phyloP scores from a whole-genome alignment of 23 red algal genomes.

The Pyropia yezoensis region DNA sequence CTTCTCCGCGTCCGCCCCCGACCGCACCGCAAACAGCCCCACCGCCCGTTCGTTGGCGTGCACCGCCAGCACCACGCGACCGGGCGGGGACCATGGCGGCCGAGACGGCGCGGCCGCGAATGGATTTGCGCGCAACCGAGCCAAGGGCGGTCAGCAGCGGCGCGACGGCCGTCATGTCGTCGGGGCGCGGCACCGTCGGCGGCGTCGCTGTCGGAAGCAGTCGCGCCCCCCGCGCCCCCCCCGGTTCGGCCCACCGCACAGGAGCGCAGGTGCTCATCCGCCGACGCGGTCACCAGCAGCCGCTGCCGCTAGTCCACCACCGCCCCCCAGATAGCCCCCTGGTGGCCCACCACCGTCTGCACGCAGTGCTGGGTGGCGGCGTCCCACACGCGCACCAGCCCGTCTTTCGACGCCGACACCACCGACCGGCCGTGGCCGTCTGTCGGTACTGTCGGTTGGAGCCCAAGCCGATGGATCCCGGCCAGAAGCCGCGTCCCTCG shows the following conservation, averaged over 20 bases:
- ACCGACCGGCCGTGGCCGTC: conserved; percentile 15
- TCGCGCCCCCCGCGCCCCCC: background rate
- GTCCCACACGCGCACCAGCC: conserved; percentile 47
- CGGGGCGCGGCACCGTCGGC: background rate
- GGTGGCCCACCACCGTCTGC: conserved; percentile 76
- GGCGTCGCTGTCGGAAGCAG: background rate
- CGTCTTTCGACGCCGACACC: conserved; percentile 62
- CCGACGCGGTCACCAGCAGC: conserved; percentile 48
- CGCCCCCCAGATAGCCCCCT: conserved; percentile 49
- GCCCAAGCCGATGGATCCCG: no score
- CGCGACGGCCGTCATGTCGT: conserved; percentile 1
- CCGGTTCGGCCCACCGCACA: background rate
- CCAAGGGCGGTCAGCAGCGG: conserved; percentile 16
- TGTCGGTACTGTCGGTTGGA: no score
- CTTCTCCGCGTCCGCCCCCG: conserved; percentile 25
- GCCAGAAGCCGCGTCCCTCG: no score
- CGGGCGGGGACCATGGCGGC: conserved; percentile 1
- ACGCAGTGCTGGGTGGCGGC: conserved; percentile 52
- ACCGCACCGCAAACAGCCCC: conserved; percentile 35
- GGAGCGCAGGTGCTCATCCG: conserved; percentile 26
- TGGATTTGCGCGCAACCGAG: conserved; percentile 7
- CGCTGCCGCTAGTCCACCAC: conserved; percentile 6
- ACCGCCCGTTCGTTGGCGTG: conserved; percentile 44
- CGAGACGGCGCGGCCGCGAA: conserved; percentile 18
- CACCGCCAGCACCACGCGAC: conserved; percentile 16